A percentile compares a stretch with the other conserved stretches of the same genome.
Conservation (phyloP, 2,329 filamentous ascomycete species). For the Aschersonia sp. region DNA sequence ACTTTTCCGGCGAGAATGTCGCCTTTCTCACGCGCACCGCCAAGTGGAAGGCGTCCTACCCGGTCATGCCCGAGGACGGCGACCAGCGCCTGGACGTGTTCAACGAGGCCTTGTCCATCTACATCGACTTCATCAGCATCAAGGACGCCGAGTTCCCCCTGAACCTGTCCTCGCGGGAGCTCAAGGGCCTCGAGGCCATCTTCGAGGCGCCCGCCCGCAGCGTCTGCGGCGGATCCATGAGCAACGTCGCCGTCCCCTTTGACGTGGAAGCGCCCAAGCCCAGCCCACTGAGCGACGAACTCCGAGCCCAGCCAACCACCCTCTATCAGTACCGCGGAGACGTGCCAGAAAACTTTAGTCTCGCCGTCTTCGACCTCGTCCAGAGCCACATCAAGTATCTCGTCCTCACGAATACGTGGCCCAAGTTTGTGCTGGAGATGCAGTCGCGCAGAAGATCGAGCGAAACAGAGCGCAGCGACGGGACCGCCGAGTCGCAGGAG, state of each 20-base stretch:
- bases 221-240: slow-evolving; percentile 20
- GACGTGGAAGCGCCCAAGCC: slow-evolving; percentile 5
- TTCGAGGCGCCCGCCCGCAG: slow-evolving; percentile 37
- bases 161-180: slow-evolving; percentile 43
- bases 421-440: slow-evolving; percentile 29
- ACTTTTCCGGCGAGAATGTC: slow-evolving; percentile 59
- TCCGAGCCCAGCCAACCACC: slow-evolving; percentile 1
- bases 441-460: slow-evolving; percentile 4
- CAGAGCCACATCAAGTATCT: slow-evolving; percentile 50
- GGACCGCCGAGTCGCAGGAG: not conserved
- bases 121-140: slow-evolving; percentile 42
- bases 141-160: slow-evolving; percentile 48
- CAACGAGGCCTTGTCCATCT: slow-evolving; percentile 45
- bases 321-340: slow-evolving; percentile 21
- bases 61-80: not conserved
- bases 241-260: slow-evolving; percentile 24
- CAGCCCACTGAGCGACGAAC: not conserved
- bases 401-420: slow-evolving; percentile 56
- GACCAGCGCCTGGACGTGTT: slow-evolving; percentile 25
- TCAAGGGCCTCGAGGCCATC: slow-evolving; percentile 34
- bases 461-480: slow-evolving; percentile 3
- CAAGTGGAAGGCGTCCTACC: slow-evolving; percentile 31
- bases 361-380: slow-evolving; percentile 41
- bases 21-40: slow-evolving; percentile 43
- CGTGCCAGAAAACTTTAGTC: slow-evolving; percentile 32